Base-by-base conservation (phyloP, 2,329 filamentous ascomycete species). In the Ilyonectria sp. region DNA sequence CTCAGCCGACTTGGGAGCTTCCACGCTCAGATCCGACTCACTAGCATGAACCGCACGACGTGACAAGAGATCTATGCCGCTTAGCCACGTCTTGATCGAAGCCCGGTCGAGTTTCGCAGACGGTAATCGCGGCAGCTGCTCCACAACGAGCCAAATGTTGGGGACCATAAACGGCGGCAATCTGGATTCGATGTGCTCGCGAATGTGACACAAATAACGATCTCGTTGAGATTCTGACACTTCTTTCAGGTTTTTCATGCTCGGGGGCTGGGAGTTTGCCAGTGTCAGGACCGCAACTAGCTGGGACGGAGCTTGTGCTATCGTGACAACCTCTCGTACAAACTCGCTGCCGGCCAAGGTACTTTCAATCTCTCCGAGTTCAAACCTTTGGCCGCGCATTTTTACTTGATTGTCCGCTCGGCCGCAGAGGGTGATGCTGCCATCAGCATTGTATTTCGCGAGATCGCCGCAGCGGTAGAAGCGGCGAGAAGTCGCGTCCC, bases 391-490 rank as follows among this genome's bases (percentile, higher is more conserved):
- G n/a, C 50, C 50, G 50, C 50, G 50, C 50, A 54, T 54, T 37
- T 54, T 54, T 54, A 54, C 50, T 37, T 54, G 50, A 54, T 54
- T 54, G 31, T 54, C 50, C 21, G 50, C 50, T 54, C 50, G 50
- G 31, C 50, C 50, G 31, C 50, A 54, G 35, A 54, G 50, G 50
- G 50, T 37, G 21, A 54, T 54, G 35, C 50, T 54, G 19, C 50
- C 50, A 54, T 54, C 50, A 40, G 50, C 31, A 33, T 54, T 54
- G 11, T 54, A 19, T 54, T 54, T 54, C 35, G 29, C 50, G 21
- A 54, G 50, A 37, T 54, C 50, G 19, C 50, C 50, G 35, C 50
- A 54, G n/a, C 50, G 50, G 50, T 54, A 54, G 35, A 54, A 54
- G 21, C 50, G 31, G 50, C 50, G 50, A 54, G 50, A 54, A 23